Evolutionary conservation across 208 protist species (phyloP).

Genomic region (Leishmania amazonensis): DNA sequence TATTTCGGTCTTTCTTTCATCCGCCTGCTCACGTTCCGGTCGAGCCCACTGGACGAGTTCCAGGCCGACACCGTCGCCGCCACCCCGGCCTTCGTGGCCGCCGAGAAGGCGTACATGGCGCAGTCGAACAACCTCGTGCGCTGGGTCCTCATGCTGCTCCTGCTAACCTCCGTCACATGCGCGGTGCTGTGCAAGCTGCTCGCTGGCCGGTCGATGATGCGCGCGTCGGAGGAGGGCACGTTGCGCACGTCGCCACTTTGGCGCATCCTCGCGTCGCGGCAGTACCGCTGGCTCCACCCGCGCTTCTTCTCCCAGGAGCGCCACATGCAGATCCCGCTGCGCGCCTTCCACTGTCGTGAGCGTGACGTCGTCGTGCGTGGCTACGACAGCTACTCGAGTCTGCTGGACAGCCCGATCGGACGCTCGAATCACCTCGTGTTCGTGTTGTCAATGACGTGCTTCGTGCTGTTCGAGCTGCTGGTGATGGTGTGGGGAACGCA

Average conservation of each 20-base stretch:
- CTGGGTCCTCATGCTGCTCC: constrained; percentile 35
- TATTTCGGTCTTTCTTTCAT: constrained; percentile 24
- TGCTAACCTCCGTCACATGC: constrained; percentile 29
- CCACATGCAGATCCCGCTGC: constrained; percentile 66
- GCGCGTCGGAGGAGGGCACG: constrained; percentile 30
- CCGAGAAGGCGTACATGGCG: constrained; percentile 16
- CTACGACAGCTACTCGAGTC: constrained; percentile 76
- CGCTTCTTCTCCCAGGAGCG: constrained; percentile 58
- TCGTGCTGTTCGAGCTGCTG: constrained; percentile 50
- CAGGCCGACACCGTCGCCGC: not conserved
- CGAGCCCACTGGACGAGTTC: constrained; percentile 15
- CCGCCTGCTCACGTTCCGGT: constrained; percentile 18
- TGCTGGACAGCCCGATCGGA: constrained; percentile 71
- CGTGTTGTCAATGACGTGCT: constrained; percentile 51
- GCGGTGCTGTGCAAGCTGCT: constrained; percentile 50
- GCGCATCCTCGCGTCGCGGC: constrained; percentile 50
- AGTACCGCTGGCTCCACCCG: constrained; percentile 68
- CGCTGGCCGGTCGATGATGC: constrained; percentile 33
- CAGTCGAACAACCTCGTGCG: constrained; percentile 29
- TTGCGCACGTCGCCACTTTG: constrained; percentile 61
- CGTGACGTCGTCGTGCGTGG: constrained; percentile 60
- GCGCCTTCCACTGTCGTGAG: constrained; percentile 82
- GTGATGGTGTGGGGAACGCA: constrained; percentile 52
- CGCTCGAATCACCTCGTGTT: constrained; percentile 67
- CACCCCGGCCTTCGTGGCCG: not conserved